Evolutionary conservation across 2,329 filamentous ascomycete genomes (phyloP), one percentile per base, ranked within the genome.

Genomic region (Aspergillus japonicus): DNA sequence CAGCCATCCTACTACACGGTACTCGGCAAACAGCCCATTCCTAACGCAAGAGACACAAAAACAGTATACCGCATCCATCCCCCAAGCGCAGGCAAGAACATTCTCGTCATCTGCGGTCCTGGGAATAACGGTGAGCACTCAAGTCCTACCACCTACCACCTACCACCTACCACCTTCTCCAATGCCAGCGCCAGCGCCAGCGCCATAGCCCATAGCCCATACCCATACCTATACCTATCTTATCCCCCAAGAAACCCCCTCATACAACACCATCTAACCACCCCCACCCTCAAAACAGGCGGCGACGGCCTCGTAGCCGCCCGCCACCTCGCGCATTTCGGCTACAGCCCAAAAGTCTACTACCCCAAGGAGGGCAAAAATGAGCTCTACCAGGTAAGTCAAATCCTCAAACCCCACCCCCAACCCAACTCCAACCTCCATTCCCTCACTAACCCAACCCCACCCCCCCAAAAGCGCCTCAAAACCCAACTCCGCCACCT

Each of bases 281-380:
- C 12, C n/a, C n/a, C 31, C 12, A n/a, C 26, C 26, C 21, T 23
- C 26, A 52, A 55, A 35, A 55, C 49, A 93, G 91, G 95, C 63
- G 95, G 95, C 42, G 95, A 99, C 75, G 95, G 95, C 2, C 85
- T 99, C 3, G 95, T 99, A 29, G 93, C 94, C 51, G 95, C 95
- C 56, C 88, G 95, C 26, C 95, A 99, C 76, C 84, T 99, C 5
- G 87, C 86, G 73, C 90, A 96, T 72, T 98, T 96, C 73, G 94
- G 95, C 62, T 99, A 98, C 77, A 85, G 85, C 24, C 93, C 94
- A 3, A 89, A 87, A 8, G 82, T 99, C 49, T 98, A 95, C 80
- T 98, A 96, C 71, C 95, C 95, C 0, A 98, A 98, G 76, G 86
- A 91, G 57, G 88, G 89, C 74, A 95, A 94, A 73, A 94, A 92